These are phyloP conservation scores for Neurospora crassa DNA, from an alignment of 2,329 filamentous ascomycete species.

Conservation along the genomic window DNA sequence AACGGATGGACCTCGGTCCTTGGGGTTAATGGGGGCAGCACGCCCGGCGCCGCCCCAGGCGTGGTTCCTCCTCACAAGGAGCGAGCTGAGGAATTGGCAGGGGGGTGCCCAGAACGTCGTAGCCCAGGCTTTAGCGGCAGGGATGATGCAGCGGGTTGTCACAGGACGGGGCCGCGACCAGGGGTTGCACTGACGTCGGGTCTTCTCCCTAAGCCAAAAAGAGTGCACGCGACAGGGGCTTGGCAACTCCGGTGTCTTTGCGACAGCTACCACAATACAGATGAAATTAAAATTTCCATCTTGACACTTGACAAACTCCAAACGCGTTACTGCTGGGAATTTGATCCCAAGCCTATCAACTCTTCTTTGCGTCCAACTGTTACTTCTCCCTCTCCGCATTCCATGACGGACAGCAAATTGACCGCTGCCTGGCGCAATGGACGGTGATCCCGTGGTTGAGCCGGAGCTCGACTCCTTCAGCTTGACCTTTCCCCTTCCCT, in stretches of 20 bases:
- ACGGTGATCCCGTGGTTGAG: slow-evolving; percentile 65
- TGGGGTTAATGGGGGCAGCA: background rate
- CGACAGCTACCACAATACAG: background rate
- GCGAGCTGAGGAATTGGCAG: background rate
- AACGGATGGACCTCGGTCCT: slow-evolving; percentile 3
- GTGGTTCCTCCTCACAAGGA: background rate
- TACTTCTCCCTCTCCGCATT: slow-evolving; percentile 1
- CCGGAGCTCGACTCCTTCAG: slow-evolving; percentile 74
- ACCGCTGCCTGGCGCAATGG: slow-evolving; percentile 39
- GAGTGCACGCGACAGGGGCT: background rate
- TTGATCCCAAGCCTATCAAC: background rate
- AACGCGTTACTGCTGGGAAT: background rate
- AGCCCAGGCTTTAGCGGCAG: background rate
- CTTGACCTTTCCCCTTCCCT: slow-evolving; percentile 78
- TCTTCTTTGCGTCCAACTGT: background rate
- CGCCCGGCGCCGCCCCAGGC: background rate
- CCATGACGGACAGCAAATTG: slow-evolving; percentile 8
- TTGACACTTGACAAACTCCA: background rate
- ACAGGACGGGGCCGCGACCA: background rate
- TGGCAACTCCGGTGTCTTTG: background rate
- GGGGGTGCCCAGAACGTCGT: background rate
- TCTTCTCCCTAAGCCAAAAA: background rate
- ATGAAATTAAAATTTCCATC: background rate
- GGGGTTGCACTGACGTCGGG: background rate
- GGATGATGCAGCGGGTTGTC: background rate